Evolutionary conservation across 257 asterid species (phyloP).

Genomic region (Solanum medicagineum): DNA sequence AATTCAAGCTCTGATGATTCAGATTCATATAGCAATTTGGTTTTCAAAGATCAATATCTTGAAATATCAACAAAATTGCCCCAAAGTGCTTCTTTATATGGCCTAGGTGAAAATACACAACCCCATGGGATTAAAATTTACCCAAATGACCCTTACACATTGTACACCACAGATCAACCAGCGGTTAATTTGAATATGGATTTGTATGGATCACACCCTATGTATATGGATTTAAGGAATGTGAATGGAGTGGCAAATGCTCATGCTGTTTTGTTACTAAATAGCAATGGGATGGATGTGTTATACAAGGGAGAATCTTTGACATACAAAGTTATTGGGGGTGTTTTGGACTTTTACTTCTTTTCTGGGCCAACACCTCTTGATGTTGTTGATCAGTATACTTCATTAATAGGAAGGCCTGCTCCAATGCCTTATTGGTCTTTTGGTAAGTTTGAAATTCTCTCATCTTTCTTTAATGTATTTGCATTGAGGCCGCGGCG

Average conservation of each 20-base stretch:
- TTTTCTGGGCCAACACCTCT: slow-evolving; percentile 12
- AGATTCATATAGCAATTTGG: slow-evolving; percentile 7
- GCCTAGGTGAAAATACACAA: slow-evolving; percentile 85
- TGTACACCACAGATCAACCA: slow-evolving; percentile 69
- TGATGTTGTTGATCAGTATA: slow-evolving; percentile 16
- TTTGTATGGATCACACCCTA: slow-evolving; percentile 83
- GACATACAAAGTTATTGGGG: slow-evolving; percentile 20
- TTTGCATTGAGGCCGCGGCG: no score
- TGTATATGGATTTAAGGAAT: slow-evolving; percentile 27
- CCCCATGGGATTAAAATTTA: slow-evolving; percentile 41
- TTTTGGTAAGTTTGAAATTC: slow-evolving; percentile 9
- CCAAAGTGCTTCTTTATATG: slow-evolving; percentile 31
- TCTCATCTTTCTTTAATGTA: background rate
- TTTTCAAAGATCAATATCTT: slow-evolving; percentile 75
- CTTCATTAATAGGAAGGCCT: slow-evolving; percentile 15
- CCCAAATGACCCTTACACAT: slow-evolving; percentile 46
- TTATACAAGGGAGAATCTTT: slow-evolving; percentile 12
- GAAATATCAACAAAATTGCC: slow-evolving; percentile 72
- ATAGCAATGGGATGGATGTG: slow-evolving; percentile 23
- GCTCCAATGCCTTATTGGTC: slow-evolving; percentile 27
- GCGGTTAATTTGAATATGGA: slow-evolving; percentile 46
- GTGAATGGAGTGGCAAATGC: background rate
- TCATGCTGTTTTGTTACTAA: slow-evolving; percentile 16
- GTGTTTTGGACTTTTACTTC: slow-evolving; percentile 14
- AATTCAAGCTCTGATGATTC: slow-evolving; percentile 10